These are phyloP conservation scores for Xerocomellus chrysenteron DNA, from an alignment of 768 basidiomycete species.

Conservation along the genomic window DNA sequence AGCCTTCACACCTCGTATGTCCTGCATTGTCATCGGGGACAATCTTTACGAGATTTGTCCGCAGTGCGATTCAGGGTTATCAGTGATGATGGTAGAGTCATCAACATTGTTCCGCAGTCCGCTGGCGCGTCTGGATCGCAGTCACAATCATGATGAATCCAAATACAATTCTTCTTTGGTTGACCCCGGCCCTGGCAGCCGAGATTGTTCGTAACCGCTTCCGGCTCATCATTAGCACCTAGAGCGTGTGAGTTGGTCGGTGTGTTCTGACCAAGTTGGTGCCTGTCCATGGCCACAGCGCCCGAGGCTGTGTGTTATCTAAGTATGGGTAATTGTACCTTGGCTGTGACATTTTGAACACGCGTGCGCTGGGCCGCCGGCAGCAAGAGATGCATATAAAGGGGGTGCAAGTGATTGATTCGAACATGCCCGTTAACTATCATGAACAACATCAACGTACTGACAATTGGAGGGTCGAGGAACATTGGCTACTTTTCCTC, in stretches of 20 bases:
- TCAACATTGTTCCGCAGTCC: conserved; percentile 32
- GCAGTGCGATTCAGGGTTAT: conserved; percentile 69
- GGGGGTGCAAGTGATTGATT: not conserved
- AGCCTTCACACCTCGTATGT: conserved; percentile 61
- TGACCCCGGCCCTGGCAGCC: not conserved
- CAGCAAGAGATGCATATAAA: conserved; percentile 10
- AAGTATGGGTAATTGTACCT: not conserved
- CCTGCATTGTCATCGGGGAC: not conserved
- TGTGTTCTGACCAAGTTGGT: not conserved
- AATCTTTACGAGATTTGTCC: not conserved
- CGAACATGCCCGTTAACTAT: not conserved
- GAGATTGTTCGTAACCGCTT: not conserved
- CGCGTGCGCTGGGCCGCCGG: not conserved
- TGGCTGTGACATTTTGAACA: not conserved
- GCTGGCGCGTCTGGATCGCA: not conserved
- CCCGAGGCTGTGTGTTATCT: not conserved
- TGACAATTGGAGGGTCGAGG: conserved; percentile 53
- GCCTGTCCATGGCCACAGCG: not conserved
- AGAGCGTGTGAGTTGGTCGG: not conserved
- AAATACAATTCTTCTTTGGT: not conserved
- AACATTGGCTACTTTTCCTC: conserved; percentile 55
- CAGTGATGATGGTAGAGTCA: conserved; percentile 54
- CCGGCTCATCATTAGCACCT: too few species aligned
- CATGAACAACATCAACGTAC: conserved; percentile 30
- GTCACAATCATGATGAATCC: not conserved